Evolutionary conservation across 1,284 basidiomycete genomes (phyloP).

Genomic region (Ustilago tritici): DNA sequence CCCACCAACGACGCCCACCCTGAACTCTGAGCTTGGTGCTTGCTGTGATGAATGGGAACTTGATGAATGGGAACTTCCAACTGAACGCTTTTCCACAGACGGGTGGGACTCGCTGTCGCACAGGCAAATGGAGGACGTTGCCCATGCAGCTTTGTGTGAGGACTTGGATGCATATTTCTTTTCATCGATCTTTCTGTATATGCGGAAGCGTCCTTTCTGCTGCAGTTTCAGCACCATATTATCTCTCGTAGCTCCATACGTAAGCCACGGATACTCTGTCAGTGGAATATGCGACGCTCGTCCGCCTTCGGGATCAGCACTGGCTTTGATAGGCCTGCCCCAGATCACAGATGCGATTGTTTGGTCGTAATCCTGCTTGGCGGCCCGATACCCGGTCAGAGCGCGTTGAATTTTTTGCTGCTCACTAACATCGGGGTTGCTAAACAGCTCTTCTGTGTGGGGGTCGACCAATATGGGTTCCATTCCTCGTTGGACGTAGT

Average conservation of each 20-base stretch:
- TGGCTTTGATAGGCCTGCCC: neutral
- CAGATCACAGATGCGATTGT: conserved; percentile 3
- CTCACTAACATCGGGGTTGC: neutral
- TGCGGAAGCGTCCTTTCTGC: conserved; percentile 6
- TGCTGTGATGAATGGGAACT: no score
- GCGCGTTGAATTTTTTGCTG: neutral
- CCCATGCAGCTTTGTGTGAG: no score
- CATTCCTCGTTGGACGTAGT: neutral
- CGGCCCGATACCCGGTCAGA: neutral
- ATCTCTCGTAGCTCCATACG: neutral
- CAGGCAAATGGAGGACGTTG: no score
- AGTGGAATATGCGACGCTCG: neutral
- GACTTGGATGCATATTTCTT: neutral
- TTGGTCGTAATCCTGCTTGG: neutral
- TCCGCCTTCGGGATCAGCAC: neutral
- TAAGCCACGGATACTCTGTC: conserved; percentile 6
- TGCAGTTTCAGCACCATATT: conserved; percentile 14
- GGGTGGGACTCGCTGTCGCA: no score
- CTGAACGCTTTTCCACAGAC: no score
- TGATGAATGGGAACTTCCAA: no score
- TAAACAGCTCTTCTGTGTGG: neutral
- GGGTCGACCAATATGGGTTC: neutral
- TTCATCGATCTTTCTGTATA: neutral
- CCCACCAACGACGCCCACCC: no score
- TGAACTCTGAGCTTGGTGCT: no score